These are phyloP conservation scores for Cladorrhinum sp. DNA, from an alignment of 2,329 filamentous ascomycete species.

Conservation along the genomic window DNA sequence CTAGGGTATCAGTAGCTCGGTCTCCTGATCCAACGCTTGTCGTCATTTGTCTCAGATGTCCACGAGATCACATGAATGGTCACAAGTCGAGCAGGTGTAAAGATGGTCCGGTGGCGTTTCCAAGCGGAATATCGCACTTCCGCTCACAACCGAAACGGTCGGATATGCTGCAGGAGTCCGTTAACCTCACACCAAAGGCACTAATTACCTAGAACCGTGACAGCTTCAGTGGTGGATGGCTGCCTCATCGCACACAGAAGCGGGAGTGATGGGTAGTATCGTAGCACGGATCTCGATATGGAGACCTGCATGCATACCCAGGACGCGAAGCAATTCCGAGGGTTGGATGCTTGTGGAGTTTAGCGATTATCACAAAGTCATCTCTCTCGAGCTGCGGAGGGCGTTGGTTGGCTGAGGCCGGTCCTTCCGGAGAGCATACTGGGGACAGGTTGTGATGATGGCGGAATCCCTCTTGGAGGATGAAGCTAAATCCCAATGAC, in stretches of 20 bases:
- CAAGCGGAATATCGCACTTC: slow-evolving; percentile 5
- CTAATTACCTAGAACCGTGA: neutral
- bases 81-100: slow-evolving; percentile 3
- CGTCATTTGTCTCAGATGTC: slow-evolving; percentile 9
- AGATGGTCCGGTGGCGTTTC: neutral
- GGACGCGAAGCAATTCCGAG: neutral
- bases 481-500: slow-evolving; percentile 8
- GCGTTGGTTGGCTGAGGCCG: neutral
- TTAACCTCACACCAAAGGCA: neutral
- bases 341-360: neutral
- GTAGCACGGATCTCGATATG: slow-evolving; percentile 14
- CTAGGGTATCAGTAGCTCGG: neutral
- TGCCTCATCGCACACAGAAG: slow-evolving; percentile 8
- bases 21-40: slow-evolving; percentile 5
- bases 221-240: neutral
- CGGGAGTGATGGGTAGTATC: slow-evolving; percentile 11
- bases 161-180: neutral
- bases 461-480: neutral
- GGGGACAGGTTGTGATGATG: neutral
- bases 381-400: neutral
- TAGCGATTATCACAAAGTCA: neutral
- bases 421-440: neutral
- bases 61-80: slow-evolving; percentile 18
- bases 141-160: neutral
- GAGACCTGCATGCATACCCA: slow-evolving; percentile 8